Conservation (phyloP, 331 rosid species). For the Erythrophleum ivorense region DNA sequence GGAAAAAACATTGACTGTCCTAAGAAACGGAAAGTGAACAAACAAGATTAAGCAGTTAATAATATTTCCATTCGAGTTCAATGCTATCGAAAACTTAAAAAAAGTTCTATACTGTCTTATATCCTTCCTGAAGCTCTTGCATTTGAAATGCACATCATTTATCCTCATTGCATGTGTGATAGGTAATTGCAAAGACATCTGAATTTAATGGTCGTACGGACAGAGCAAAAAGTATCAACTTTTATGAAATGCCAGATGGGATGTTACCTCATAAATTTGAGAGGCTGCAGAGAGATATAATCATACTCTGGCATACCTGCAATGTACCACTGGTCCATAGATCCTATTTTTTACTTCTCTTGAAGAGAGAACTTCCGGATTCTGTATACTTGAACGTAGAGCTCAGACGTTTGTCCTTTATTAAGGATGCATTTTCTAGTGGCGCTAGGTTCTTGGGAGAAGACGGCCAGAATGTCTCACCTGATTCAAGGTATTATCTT, state of each 20-base stretch:
- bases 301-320: constrained; percentile 83
- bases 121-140: constrained; percentile 19
- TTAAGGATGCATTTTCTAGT: constrained; percentile 59
- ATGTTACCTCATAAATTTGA: constrained; percentile 51
- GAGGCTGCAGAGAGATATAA: constrained; percentile 62
- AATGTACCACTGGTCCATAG: constrained; percentile 80
- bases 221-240: constrained; percentile 36
- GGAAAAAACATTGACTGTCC: not conserved
- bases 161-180: constrained; percentile 15
- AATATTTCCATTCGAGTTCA: not conserved
- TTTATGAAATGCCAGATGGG: constrained; percentile 31
- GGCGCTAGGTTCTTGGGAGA: constrained; percentile 41
- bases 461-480: constrained; percentile 49
- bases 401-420: constrained; percentile 76
- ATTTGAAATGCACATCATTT: not conserved
- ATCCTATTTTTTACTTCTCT: constrained; percentile 79
- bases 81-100: not conserved
- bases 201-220: constrained; percentile 25
- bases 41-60: not conserved
- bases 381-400: constrained; percentile 77
- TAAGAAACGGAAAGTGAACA: not conserved
- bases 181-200: constrained; percentile 40
- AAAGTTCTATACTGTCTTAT: constrained; percentile 15
- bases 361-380: constrained; percentile 81
- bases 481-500: constrained; percentile 65